phyloP scores from a whole-genome alignment of 106 monocot species.

The Dendrobium nobile region DNA sequence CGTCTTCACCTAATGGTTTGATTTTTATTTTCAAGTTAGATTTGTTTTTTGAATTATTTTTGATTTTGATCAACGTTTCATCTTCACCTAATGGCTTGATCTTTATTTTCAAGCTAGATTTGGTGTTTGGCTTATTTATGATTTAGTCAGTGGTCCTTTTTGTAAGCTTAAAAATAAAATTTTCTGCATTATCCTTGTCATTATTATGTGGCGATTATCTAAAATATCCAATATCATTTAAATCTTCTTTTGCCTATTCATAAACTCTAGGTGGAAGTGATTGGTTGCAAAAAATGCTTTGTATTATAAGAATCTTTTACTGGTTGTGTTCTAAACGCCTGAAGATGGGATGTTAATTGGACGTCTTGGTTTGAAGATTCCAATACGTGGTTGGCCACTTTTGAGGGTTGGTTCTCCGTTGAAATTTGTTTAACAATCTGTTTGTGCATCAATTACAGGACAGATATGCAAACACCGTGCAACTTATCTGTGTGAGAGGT shows the following conservation, averaged over 20 bases:
- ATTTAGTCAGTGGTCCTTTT: background rate
- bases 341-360: constrained; percentile 22
- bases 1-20: background rate
- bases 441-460: constrained; percentile 80
- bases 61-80: too few species aligned
- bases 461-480: constrained; percentile 47
- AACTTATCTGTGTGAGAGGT: constrained; percentile 35
- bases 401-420: constrained; percentile 21
- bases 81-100: too few species aligned
- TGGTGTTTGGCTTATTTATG: background rate
- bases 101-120: background rate
- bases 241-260: background rate
- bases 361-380: constrained; percentile 25
- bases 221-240: background rate
- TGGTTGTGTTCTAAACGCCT: constrained; percentile 13
- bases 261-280: background rate
- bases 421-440: constrained; percentile 33
- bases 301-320: constrained; percentile 2
- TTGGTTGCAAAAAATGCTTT: constrained; percentile 2
- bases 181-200: background rate
- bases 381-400: constrained; percentile 30
- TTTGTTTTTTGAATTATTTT: too few species aligned
- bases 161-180: background rate
- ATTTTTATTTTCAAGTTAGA: too few species aligned
- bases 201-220: background rate